phyloP scores from a whole-genome alignment of 2,329 filamentous ascomycete species.

The Leptographium lundbergii region DNA sequence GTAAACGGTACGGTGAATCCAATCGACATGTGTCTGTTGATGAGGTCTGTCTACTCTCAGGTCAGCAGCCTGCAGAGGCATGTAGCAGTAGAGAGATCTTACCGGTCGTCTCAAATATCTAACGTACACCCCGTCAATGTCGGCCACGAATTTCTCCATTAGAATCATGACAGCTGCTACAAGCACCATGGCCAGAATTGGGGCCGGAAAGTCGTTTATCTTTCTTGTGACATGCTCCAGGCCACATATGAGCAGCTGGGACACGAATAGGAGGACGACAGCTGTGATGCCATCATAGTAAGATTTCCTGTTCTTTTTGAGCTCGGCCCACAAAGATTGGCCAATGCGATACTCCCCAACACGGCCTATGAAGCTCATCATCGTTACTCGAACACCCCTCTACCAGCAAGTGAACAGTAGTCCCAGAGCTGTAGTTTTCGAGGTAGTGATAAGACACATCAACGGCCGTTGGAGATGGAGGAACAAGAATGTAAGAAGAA shows the following conservation, averaged over 20 bases:
- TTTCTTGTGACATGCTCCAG: conserved; percentile 24
- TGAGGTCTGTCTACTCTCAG: conserved; percentile 28
- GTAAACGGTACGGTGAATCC: conserved; percentile 38
- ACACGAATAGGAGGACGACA: conserved; percentile 24
- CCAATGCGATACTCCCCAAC: neutral
- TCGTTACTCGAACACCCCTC: neutral
- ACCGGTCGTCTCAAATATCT: conserved; percentile 11
- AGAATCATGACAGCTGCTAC: conserved; percentile 24
- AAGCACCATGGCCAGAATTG: conserved; percentile 34
- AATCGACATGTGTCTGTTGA: conserved; percentile 37
- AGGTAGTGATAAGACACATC: neutral
- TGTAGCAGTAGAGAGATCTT: neutral
- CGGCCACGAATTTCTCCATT: conserved; percentile 8
- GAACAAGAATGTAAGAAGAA: neutral
- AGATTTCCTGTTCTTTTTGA: neutral
- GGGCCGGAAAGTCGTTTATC: conserved; percentile 29
- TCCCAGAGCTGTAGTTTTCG: neutral
- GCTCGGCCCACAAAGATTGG: neutral
- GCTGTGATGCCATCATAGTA: conserved; percentile 20
- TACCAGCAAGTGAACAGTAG: neutral
- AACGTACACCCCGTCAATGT: conserved; percentile 17
- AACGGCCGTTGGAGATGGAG: neutral
- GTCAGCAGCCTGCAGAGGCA: neutral
- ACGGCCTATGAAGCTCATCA: neutral
- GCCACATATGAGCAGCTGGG: conserved; percentile 33